These are phyloP conservation scores for Ogataea chonburiensis DNA, from an alignment of 805 yeast genomes.

Conservation along the genomic window DNA sequence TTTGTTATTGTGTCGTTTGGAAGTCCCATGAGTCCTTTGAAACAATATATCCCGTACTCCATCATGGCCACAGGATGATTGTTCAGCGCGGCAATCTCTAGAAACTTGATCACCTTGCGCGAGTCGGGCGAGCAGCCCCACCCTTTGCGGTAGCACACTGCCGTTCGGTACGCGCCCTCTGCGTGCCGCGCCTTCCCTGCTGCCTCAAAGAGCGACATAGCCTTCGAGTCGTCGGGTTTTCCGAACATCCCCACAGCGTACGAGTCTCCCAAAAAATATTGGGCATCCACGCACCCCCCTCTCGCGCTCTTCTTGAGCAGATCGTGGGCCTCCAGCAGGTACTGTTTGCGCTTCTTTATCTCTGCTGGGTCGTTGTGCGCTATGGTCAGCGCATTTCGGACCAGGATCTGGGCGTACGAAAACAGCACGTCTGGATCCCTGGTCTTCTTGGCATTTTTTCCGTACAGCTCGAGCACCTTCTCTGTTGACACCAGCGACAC, in stretches of 20 bases:
- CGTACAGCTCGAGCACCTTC: conserved; percentile 82
- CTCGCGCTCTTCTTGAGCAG: conserved; percentile 58
- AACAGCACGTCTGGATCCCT: conserved; percentile 85
- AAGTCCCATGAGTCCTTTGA: conserved; percentile 81
- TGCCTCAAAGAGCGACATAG: conserved; percentile 72
- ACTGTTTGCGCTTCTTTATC: conserved; percentile 45
- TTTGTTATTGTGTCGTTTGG: conserved; percentile 64
- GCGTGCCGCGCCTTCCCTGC: conserved; percentile 94
- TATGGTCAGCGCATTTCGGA: conserved; percentile 36
- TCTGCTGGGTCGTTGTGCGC: conserved; percentile 23
- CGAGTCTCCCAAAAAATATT: conserved; percentile 88
- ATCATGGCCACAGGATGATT: conserved; percentile 98
- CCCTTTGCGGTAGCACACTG: conserved; percentile 91
- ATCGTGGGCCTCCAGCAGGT: conserved; percentile 71
- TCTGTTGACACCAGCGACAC: conserved; percentile 39
- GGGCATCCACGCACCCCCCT: conserved; percentile 85
- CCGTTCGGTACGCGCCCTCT: conserved; percentile 88
- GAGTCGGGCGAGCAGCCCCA: conserved; percentile 89
- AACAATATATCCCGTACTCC: conserved; percentile 84
- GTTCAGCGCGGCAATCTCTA: conserved; percentile 83
- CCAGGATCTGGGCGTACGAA: conserved; percentile 80
- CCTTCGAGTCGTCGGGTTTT: conserved; percentile 72
- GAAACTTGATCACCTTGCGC: conserved; percentile 76
- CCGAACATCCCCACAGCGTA: conserved; percentile 82
- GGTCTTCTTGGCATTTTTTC: conserved; percentile 79